Evolutionary conservation across 2,329 filamentous ascomycete genomes (phyloP).

Genomic region (Verticillium longisporum): DNA sequence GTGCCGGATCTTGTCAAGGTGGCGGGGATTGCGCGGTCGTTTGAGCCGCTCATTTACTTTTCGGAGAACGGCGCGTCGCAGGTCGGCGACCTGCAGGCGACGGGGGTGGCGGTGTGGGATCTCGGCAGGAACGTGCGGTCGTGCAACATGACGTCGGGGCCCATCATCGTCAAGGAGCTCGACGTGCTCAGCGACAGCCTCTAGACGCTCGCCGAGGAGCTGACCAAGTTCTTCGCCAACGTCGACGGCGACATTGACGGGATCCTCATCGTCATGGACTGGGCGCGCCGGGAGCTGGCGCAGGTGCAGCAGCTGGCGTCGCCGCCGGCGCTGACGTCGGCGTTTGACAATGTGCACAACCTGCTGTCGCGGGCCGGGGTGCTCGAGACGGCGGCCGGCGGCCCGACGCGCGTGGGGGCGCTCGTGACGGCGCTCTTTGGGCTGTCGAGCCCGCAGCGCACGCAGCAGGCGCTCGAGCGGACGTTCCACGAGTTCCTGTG

Average conservation of each 20-base stretch:
- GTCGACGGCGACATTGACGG: conserved; percentile 91
- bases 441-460: conserved; percentile 72
- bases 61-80: conserved; percentile 84
- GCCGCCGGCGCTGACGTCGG: conserved; percentile 58
- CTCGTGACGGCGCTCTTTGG: conserved; percentile 71
- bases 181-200: conserved; percentile 82
- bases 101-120: conserved; percentile 90
- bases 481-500: conserved; percentile 84
- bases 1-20: conserved; percentile 87
- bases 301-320: conserved; percentile 57
- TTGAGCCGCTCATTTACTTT: conserved; percentile 92
- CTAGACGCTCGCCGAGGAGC: conserved; percentile 75
- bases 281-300: conserved; percentile 79
- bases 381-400: conserved; percentile 45
- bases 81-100: conserved; percentile 82
- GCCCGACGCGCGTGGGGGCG: conserved; percentile 62
- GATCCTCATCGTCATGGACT: conserved; percentile 93
- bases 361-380: conserved; percentile 60
- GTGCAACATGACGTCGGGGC: conserved; percentile 86
- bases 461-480: conserved; percentile 71
- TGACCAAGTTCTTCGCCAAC: conserved; percentile 88
- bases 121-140: conserved; percentile 82
- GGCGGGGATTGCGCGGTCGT: conserved; percentile 79
- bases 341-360: conserved; percentile 79
- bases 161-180: conserved; percentile 77